Base-by-base conservation (phyloP, 2,329 filamentous ascomycete genomes). In the Cercospora berteroae region DNA sequence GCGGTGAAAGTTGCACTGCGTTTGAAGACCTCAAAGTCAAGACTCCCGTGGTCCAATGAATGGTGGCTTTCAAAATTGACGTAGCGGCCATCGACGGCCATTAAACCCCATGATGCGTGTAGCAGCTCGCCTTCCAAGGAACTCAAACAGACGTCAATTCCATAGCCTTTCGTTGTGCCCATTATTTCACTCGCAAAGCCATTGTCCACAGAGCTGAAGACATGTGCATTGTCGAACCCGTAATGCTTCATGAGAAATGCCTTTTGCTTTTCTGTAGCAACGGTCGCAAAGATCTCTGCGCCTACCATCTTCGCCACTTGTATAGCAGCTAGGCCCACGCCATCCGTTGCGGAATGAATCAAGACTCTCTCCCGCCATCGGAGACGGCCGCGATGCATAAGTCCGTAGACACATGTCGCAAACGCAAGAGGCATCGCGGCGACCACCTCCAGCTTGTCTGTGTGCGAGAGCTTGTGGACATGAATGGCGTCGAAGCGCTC, bases 21-120 rank as follows among this genome's bases (percentile, higher is more conserved):
- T 6, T 52, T 52, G 48, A 52, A 52, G 13, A 52, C 48, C 16
- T 52, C 48, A 52, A 52, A 52, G 48, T 44, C 42, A 16, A 74
- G 59, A 13, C 56, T 16, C 12, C 39, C 68, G 27, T 69, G 67
- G 4, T 63, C 42, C 12, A 66, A 42, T 10, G 71, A 57, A 20
- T 74, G 68, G 18, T 63, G 64, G 52, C 65, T 69, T 6, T 68
- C 72, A 23, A 74, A 64, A 58, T 76, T 72, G 31, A 73, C 60
- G 73, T 79, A 70, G 13, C 71, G 70, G 4, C 78, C 78, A 39
- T 74, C 75, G 3, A 69, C 66, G 2, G 77, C 76, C 9, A 77
- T 65, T 48, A 65, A 68, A 6, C 70, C 58, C 69, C 69, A 70
- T 13, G 60, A 57, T 10, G 29, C 60, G 23, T 63, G 58, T 31